Conservation (phyloP, 2,329 filamentous ascomycete genomes). For the Alternaria brassicae region DNA sequence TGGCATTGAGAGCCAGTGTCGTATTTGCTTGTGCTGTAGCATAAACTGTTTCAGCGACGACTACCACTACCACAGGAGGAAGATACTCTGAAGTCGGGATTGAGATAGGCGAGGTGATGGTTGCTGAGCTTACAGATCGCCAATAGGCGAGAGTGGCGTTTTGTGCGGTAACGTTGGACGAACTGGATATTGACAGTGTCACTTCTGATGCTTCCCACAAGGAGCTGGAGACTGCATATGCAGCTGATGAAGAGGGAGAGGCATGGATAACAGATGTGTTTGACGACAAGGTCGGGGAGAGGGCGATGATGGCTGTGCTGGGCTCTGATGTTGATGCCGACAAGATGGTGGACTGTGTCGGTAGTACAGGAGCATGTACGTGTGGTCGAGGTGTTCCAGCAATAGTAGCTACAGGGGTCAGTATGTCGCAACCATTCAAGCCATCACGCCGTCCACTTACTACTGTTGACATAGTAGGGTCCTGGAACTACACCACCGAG, state of each 20-base stretch:
- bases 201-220: neutral
- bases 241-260: neutral
- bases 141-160: conserved; percentile 8
- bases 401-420: conserved; percentile 20
- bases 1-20: neutral
- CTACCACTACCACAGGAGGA: conserved; percentile 1
- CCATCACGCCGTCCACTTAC: conserved; percentile 12
- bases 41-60: conserved; percentile 5
- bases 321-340: conserved; percentile 9
- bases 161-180: neutral
- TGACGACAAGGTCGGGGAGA: conserved; percentile 3
- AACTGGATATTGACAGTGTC: neutral
- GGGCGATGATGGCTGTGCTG: neutral
- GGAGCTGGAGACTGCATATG: neutral
- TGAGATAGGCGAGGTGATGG: neutral
- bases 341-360: neutral
- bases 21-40: conserved; percentile 3
- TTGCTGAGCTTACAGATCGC: conserved; percentile 5
- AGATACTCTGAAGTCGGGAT: conserved; percentile 3
- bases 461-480: conserved; percentile 15
- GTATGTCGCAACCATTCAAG: neutral
- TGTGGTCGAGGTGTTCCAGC: conserved; percentile 21
- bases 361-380: conserved; percentile 15
- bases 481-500: conserved; percentile 21
- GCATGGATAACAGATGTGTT: neutral